phyloP scores from a whole-genome alignment of 2,329 filamentous ascomycete genomes.

The Sclerotinia trifoliorum region DNA sequence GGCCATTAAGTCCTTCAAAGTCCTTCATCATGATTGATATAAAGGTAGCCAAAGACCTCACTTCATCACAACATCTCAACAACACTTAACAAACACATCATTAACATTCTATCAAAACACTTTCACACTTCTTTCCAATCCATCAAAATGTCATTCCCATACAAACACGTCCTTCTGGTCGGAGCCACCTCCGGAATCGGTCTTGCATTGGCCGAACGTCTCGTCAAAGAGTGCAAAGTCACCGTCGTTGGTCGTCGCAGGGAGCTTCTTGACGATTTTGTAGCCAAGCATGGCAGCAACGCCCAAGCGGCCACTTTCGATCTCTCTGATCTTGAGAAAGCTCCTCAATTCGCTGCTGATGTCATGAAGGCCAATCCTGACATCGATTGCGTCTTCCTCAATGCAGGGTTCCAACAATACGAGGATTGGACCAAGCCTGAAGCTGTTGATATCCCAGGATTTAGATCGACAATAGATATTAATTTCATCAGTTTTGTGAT shows the following conservation, averaged over 20 bases:
- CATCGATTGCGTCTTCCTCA: slow-evolving; percentile 40
- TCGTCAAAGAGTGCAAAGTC: slow-evolving; percentile 49
- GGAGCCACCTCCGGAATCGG: slow-evolving; percentile 58
- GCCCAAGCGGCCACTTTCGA: slow-evolving; percentile 12
- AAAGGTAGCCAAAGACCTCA: background rate
- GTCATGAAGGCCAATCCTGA: slow-evolving; percentile 6
- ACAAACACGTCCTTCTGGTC: slow-evolving; percentile 55
- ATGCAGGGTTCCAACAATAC: slow-evolving; percentile 36
- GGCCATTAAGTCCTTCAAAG: background rate
- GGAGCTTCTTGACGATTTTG: slow-evolving; percentile 43
- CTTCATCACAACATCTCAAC: too few relatives aligned
- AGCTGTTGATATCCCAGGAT: slow-evolving; percentile 21
- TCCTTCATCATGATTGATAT: background rate
- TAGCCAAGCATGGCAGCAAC: slow-evolving; percentile 34
- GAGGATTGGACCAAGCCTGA: slow-evolving; percentile 21
- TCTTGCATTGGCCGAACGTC: slow-evolving; percentile 44
- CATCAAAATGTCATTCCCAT: slow-evolving; percentile 50
- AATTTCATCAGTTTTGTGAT: slow-evolving; percentile 38
- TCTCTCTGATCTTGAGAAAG: slow-evolving; percentile 13
- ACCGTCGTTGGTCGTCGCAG: slow-evolving; percentile 55
- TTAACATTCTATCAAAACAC: background rate
- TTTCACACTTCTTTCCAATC: background rate
- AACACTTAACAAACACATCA: background rate
- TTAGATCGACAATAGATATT: slow-evolving; percentile 18
- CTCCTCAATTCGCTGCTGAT: slow-evolving; percentile 15